Evolutionary conservation across 805 yeast species (phyloP), one percentile per base, ranked within the genome.

Genomic region (Blastobotrys mokoenaii): DNA sequence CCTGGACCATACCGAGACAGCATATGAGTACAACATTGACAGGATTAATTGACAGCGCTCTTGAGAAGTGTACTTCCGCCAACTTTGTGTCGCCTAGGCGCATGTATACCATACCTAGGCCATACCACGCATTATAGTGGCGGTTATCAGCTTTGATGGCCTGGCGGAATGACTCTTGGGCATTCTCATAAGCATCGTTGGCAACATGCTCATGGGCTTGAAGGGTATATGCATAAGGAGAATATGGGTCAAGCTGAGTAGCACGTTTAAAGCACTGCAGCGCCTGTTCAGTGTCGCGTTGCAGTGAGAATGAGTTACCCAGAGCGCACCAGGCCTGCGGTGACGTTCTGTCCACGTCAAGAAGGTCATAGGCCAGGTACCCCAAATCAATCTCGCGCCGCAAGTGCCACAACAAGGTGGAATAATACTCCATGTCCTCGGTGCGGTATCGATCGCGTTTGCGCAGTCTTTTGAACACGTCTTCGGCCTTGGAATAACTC

Each of bases 51-150:
- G 82, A 76, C 12, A 84, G 77, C 0, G 97, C 97, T 57, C 83
- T 85, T 45, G 87, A 70, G 67, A 90, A 87, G 63, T 87, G 94
- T 50, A 79, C 77, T 56, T 87, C 89, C 0, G 97, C 96, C 55
- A 79, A 79, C 38, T 76, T 78, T 57, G 79, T 79, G 55, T 86
- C 88, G 3, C 97, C 97, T 43, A 88, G 66, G 57, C 87, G 85
- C 61, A 87, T 74, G 61, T 81, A 83, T 25, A 88, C 94, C 90
- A 88, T 87, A 6, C 97, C 98, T 46, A 93, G 76, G 22, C 98
- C 98, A 58, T 93, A 93, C 57, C 89, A 79, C 0, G 97, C 97
- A 63, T 90, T 93, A 64, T 89, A 93, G 60, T 87, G 96, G 46
- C 88, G 71, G 40, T 81, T 73, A 57, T 90, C 95, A 36, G 80